Base-by-base conservation (phyloP, 306 rosid species). In the Cucumis hystrix region DNA sequence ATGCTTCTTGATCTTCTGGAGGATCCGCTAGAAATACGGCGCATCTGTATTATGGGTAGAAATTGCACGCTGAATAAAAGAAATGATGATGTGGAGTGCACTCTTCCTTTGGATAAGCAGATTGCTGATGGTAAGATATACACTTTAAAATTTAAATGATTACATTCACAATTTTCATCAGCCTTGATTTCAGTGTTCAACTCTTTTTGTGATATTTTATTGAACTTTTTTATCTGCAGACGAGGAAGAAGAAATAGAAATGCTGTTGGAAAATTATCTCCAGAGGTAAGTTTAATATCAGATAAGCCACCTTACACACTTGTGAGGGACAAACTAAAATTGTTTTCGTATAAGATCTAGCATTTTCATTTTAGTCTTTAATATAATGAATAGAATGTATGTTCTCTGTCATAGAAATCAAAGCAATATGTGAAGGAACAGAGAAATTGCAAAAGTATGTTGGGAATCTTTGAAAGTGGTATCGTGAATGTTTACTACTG, bases 191-290 rank as follows among this genome's bases (percentile, higher is more conserved):
- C 80, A 20, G 45, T 79, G 10, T 45, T 75, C n/a, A 30, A 58
- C 25, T 41, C 21, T 40, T 64, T 35, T 77, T 77, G 75, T 72
- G 78, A 76, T 75, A 69, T 78, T 74, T 13, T 40, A 75, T 80
- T 80, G 62, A 28, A 80, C 76, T 83, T 75, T 76, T 76, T 73
- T 82, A 63, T 81, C 59, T 87, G 83, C 87, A 96, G 99, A 91
- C 74, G 99, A 96, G 83, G 99, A 92, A 83, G 99, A 96, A 89
- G 99, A 96, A 86, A 92, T 96, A 61, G 99, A 96, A 86, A 96
- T 96, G 99, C 98, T 96, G 77, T 83, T 96, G 88, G 99, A 96
- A 90, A 96, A 92, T 88, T 96, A 89, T 85, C 98, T 96, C 51
- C 97, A 89, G 90, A 91, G 99, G 99, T 96, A 83, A 80, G 12